phyloP scores from a whole-genome alignment of 352 stramenopile genomes.

The Phytopythium sindhum region DNA sequence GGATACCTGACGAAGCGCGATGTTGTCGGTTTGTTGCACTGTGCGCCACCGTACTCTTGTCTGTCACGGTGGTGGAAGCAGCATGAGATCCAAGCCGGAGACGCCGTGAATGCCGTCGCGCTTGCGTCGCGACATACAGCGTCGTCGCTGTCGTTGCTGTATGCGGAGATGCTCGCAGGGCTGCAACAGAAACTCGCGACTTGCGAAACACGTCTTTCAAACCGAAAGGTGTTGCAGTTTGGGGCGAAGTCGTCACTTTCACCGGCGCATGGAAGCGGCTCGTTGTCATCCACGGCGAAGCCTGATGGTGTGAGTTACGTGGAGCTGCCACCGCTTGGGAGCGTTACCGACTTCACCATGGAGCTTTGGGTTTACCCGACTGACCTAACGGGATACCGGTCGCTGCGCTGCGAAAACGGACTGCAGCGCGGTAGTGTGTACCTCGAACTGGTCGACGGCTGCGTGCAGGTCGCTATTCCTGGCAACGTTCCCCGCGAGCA shows the following conservation, averaged over 20 bases:
- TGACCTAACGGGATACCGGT: conserved; percentile 58
- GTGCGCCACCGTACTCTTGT: conserved; percentile 57
- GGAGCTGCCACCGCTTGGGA: conserved; percentile 58
- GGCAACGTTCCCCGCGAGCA: conserved; percentile 71
- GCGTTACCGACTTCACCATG: conserved; percentile 64
- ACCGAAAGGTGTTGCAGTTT: conserved; percentile 64
- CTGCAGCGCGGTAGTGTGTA: conserved; percentile 66
- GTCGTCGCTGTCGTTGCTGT: conserved; percentile 73
- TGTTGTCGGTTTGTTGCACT: conserved; percentile 57
- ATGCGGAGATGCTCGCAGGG: conserved; percentile 63
- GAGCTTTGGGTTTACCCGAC: conserved; percentile 80
- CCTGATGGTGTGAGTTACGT: conserved; percentile 59
- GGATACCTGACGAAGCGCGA: conserved; percentile 80
- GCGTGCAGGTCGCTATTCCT: conserved; percentile 66
- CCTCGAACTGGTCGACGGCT: conserved; percentile 63
- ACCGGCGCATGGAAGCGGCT: conserved; percentile 2
- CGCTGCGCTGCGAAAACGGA: conserved; percentile 72
- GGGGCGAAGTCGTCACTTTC: conserved; percentile 29
- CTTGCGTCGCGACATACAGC: conserved; percentile 47
- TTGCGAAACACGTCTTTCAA: conserved; percentile 25
- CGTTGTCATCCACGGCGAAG: conserved; percentile 18
- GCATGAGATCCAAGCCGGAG: conserved; percentile 23
- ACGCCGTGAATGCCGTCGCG: conserved; percentile 8
- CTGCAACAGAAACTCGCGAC: conserved; percentile 59
- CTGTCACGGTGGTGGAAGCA: conserved; percentile 58